Evolutionary conservation across 1,284 basidiomycete genomes (phyloP).

Genomic region (Sanghuangporus weigelae): DNA sequence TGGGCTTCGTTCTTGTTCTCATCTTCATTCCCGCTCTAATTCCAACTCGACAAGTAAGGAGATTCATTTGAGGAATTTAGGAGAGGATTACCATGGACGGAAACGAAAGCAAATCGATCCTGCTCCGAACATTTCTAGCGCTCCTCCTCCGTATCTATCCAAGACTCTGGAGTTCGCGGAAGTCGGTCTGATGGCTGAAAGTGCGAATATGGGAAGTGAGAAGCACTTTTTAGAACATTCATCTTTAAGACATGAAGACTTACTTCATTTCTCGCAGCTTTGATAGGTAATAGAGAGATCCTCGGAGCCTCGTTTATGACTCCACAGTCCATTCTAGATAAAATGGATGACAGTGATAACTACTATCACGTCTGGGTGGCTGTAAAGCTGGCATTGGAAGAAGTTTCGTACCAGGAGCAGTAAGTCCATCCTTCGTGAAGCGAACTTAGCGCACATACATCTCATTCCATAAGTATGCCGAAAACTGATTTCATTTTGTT

Average conservation of each 20-base stretch:
- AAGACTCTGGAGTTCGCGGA: not conserved
- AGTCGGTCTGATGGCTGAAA: slow-evolving; percentile 8
- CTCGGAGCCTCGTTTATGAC: slow-evolving; percentile 22
- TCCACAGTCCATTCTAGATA: slow-evolving; percentile 27
- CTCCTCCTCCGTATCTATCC: not conserved
- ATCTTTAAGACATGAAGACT: not conserved
- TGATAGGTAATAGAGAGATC: slow-evolving; percentile 8
- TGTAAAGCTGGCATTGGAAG: slow-evolving; percentile 29
- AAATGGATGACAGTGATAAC: slow-evolving; percentile 25
- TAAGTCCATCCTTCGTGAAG: slow-evolving; percentile 24
- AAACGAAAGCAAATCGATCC: not conserved
- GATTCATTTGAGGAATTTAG: not conserved
- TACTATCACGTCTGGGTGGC: slow-evolving; percentile 43
- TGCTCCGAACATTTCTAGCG: not conserved
- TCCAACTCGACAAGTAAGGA: not conserved
- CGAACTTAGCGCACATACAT: not conserved
- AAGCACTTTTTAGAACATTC: not conserved
- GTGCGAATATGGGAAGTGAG: slow-evolving; percentile 13
- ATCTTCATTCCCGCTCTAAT: not conserved
- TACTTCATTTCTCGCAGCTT: not conserved
- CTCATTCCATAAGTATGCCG: no score
- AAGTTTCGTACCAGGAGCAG: slow-evolving; percentile 25
- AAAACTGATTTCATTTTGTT: not conserved
- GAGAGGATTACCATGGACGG: not conserved
- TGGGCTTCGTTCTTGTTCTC: not conserved